phyloP scores from a whole-genome alignment of 2,329 filamentous ascomycete species.

The Coniella vitis region DNA sequence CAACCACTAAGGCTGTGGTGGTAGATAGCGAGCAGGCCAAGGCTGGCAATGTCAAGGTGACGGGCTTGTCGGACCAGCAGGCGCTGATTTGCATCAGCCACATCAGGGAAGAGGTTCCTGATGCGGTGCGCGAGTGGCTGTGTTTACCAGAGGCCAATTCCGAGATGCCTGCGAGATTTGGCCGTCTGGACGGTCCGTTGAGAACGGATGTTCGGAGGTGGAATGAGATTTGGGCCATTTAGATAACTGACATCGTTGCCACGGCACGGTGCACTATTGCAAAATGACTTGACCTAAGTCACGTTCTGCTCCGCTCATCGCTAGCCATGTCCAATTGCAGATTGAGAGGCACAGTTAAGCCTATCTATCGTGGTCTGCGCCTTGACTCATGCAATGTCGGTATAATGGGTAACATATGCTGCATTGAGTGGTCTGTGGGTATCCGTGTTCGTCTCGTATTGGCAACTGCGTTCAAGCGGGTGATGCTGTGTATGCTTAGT shows the following conservation, averaged over 20 bases:
- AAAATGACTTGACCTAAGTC: no score
- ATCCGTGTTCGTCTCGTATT: no score
- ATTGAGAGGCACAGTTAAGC: no score
- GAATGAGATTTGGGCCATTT: slow-evolving; percentile 57
- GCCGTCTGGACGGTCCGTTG: slow-evolving; percentile 55
- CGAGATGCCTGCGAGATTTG: slow-evolving; percentile 54
- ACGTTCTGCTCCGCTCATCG: no score
- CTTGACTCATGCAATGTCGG: no score
- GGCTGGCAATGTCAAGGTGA: slow-evolving; percentile 42
- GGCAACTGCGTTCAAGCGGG: no score
- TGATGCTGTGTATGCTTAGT: no score
- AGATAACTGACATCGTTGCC: background rate
- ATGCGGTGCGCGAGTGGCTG: slow-evolving; percentile 75
- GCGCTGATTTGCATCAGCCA: slow-evolving; percentile 91
- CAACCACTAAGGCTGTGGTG: slow-evolving; percentile 26
- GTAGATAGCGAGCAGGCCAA: slow-evolving; percentile 41
- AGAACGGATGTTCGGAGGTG: slow-evolving; percentile 51
- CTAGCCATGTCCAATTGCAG: no score
- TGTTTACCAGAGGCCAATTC: slow-evolving; percentile 73
- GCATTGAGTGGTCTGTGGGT: no score
- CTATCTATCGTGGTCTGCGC: no score
- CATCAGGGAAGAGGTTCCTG: slow-evolving; percentile 81
- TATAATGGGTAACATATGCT: no score
- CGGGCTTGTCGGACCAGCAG: slow-evolving; percentile 62
- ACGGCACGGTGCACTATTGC: background rate